Conservation (phyloP, 345 rosid genomes). For the Lepidium sativum region DNA sequence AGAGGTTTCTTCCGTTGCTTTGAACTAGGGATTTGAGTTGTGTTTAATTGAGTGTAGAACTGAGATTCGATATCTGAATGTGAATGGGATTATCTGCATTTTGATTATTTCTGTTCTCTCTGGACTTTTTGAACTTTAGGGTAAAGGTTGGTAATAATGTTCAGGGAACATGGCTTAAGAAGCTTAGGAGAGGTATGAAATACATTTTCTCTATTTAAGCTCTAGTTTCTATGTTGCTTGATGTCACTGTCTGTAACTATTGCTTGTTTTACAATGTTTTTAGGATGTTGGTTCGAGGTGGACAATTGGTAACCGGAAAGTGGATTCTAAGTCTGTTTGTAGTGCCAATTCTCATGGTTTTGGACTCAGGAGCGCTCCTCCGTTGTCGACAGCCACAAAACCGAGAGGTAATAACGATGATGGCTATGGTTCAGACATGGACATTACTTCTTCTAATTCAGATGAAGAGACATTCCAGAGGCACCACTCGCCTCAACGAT, state of each 20-base stretch:
- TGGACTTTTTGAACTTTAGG: not conserved
- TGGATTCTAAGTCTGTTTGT: conserved; percentile 28
- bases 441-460: conserved; percentile 45
- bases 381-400: conserved; percentile 30
- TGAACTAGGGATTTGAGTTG: not conserved
- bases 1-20: not conserved
- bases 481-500: conserved; percentile 38
- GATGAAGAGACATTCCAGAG: conserved; percentile 47
- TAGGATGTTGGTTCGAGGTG: conserved; percentile 30
- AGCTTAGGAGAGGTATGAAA: conserved; percentile 23
- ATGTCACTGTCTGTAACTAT: not conserved
- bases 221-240: not conserved
- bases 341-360: conserved; percentile 24
- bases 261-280: not conserved
- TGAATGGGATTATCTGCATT: not conserved
- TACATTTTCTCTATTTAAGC: not conserved
- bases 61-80: not conserved
- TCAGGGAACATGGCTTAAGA: conserved; percentile 24
- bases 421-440: conserved; percentile 60
- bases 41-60: not conserved
- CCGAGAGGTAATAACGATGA: conserved; percentile 29
- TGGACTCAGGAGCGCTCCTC: conserved; percentile 35
- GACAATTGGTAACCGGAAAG: conserved; percentile 14
- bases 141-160: conserved; percentile 4
- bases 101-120: not conserved